These are phyloP conservation scores for Amanita rimosa DNA, from an alignment of 768 basidiomycete species.

Conservation along the genomic window DNA sequence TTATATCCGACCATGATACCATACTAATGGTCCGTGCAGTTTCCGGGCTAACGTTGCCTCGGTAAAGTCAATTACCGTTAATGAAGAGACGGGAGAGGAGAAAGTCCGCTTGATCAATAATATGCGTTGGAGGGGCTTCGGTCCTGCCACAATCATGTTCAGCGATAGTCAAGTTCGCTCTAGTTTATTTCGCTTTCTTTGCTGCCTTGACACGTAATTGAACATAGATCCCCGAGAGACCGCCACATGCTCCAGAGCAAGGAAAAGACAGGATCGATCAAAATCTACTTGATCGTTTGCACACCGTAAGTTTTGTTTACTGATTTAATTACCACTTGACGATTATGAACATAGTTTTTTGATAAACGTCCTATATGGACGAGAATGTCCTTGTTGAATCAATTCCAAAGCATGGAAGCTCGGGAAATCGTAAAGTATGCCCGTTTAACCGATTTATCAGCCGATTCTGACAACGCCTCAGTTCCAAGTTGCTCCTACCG, in stretches of 20 bases:
- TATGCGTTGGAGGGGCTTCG: conserved; percentile 79
- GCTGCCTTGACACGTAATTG: neutral
- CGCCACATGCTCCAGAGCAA: conserved; percentile 51
- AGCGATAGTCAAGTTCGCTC: conserved; percentile 40
- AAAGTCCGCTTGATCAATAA: conserved; percentile 75
- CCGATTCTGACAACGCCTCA: conserved; percentile 16
- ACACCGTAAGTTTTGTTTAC: conserved; percentile 30
- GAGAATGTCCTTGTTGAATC: conserved; percentile 74
- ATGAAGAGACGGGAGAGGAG: conserved; percentile 73
- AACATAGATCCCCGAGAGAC: conserved; percentile 53
- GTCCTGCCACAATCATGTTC: conserved; percentile 62
- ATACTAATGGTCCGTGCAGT: conserved; percentile 21
- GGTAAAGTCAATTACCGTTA: conserved; percentile 50
- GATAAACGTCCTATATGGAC: conserved; percentile 80
- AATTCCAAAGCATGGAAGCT: conserved; percentile 56
- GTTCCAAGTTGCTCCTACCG: conserved; percentile 75
- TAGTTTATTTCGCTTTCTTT: neutral
- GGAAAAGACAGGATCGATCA: conserved; percentile 43
- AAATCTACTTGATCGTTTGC: conserved; percentile 40
- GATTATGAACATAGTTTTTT: conserved; percentile 41
- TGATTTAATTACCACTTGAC: neutral
- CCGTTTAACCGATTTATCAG: neutral
- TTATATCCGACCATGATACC: neutral
- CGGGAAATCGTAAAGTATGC: conserved; percentile 69
- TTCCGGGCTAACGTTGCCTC: conserved; percentile 75